A percentile compares a stretch with the other conserved stretches of the same genome.
These are phyloP conservation scores for Tricladium varicosporioides DNA, from an alignment of 2,329 filamentous ascomycete species.

Conservation along the genomic window DNA sequence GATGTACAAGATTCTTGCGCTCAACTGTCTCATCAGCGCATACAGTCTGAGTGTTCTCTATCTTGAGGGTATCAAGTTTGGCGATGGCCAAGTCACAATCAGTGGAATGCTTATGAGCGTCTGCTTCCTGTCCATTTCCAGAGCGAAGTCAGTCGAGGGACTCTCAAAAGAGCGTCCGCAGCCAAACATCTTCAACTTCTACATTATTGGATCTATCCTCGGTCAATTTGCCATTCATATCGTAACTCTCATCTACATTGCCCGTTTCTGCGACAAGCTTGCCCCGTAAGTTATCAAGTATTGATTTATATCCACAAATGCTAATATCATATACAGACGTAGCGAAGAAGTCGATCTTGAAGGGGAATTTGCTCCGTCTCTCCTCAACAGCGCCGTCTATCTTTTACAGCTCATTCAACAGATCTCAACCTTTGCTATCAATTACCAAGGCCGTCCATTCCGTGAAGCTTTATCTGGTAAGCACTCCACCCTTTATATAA, in stretches of 20 bases:
- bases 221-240: conserved; percentile 98
- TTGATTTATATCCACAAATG: neutral
- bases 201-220: conserved; percentile 96
- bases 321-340: conserved; percentile 40
- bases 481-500: neutral
- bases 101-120: conserved; percentile 99
- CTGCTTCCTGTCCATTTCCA: conserved; percentile 98
- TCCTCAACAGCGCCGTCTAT: conserved; percentile 96
- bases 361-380: conserved; percentile 87
- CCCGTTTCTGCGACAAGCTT: conserved; percentile 79
- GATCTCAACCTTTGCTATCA: conserved; percentile 98
- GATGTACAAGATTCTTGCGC: conserved; percentile 99
- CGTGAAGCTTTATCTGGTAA: conserved; percentile 79
- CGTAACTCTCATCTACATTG: conserved; percentile 88
- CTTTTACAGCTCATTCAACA: conserved; percentile 97
- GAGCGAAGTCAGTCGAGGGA: conserved; percentile 91
- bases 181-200: conserved; percentile 98
- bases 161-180: conserved; percentile 96
- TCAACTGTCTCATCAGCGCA: conserved; percentile 96
- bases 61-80: conserved; percentile 98
- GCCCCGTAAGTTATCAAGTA: conserved; percentile 67
- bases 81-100: conserved; percentile 96
- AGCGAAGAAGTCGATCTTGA: conserved; percentile 77
- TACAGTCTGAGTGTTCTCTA: conserved; percentile 97
- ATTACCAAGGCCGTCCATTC: conserved; percentile 98